Percentiles rank a stretch among this genome's conserved stretches.
Conservation (phyloP, 2,329 filamentous ascomycete genomes). For the Cytospora paraplurivora region DNA sequence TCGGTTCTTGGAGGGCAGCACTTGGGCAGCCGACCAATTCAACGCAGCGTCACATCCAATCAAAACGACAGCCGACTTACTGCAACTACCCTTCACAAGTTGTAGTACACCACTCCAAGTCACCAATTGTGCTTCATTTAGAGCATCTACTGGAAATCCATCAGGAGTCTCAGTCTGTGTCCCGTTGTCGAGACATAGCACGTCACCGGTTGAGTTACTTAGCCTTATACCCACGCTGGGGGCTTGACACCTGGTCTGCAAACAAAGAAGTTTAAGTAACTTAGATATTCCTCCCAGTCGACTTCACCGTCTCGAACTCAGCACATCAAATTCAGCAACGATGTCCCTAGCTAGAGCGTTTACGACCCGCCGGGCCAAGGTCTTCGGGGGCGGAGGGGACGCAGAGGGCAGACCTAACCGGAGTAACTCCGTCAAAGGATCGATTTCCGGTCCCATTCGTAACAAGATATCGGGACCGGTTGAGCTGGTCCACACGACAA, state of each 20-base stretch:
- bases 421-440: constrained; percentile 54
- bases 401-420: constrained; percentile 44
- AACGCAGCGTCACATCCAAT: constrained; percentile 17
- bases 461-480: constrained; percentile 85
- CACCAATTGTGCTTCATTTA: constrained; percentile 7
- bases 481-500: constrained; percentile 89
- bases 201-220: constrained; percentile 12
- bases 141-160: constrained; percentile 3
- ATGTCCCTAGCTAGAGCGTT: constrained; percentile 66
- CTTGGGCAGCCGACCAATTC: constrained; percentile 25
- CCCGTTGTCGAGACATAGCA: constrained; percentile 16
- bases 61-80: constrained; percentile 2
- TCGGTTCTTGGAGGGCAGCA: constrained; percentile 11
- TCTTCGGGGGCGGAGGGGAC: constrained; percentile 46
- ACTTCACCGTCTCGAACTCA: background rate
- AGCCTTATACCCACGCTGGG: background rate
- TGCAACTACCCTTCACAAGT: constrained; percentile 11
- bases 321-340: constrained; percentile 15
- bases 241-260: background rate
- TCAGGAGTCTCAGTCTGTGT: constrained; percentile 19
- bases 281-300: background rate
- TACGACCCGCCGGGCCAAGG: constrained; percentile 65
- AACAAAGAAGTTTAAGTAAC: background rate
- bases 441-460: constrained; percentile 50
- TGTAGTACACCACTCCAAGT: constrained; percentile 21